Percentiles rank a stretch among this genome's conserved stretches.
phyloP scores from a whole-genome alignment of 345 rosid species.

The Passiflora organensis region DNA sequence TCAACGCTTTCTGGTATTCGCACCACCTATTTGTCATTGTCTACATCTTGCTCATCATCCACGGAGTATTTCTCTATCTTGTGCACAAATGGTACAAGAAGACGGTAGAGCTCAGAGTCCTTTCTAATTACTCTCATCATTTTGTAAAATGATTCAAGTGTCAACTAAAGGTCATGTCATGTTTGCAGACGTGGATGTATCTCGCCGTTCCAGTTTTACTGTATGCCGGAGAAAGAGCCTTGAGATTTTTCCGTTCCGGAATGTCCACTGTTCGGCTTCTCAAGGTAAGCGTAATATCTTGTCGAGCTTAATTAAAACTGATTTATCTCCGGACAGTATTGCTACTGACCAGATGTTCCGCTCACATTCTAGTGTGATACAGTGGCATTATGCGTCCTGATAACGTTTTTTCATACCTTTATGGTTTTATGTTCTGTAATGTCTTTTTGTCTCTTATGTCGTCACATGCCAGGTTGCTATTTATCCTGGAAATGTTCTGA shows the following conservation, averaged over 20 bases:
- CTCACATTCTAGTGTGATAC: too few relatives aligned
- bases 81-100: slow-evolving; percentile 72
- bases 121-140: background rate
- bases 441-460: background rate
- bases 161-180: slow-evolving; percentile 1
- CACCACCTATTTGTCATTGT: slow-evolving; percentile 78
- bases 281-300: slow-evolving; percentile 42
- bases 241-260: slow-evolving; percentile 86
- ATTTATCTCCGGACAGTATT: too few relatives aligned
- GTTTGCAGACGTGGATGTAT: slow-evolving; percentile 91
- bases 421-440: background rate
- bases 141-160: background rate
- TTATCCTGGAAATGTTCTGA: slow-evolving; percentile 91
- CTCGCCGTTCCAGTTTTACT: slow-evolving; percentile 74
- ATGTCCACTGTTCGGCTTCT: slow-evolving; percentile 60
- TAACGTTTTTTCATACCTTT: too few relatives aligned
- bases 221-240: slow-evolving; percentile 79
- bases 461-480: slow-evolving; percentile 69
- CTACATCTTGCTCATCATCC: slow-evolving; percentile 66
- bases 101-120: slow-evolving; percentile 47
- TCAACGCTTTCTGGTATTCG: slow-evolving; percentile 97
- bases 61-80: slow-evolving; percentile 60
- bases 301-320: too few relatives aligned
- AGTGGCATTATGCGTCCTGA: too few relatives aligned
- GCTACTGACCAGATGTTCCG: too few relatives aligned